Evolutionary conservation across 768 basidiomycete genomes (phyloP).

Genomic region (Collybia sp.): DNA sequence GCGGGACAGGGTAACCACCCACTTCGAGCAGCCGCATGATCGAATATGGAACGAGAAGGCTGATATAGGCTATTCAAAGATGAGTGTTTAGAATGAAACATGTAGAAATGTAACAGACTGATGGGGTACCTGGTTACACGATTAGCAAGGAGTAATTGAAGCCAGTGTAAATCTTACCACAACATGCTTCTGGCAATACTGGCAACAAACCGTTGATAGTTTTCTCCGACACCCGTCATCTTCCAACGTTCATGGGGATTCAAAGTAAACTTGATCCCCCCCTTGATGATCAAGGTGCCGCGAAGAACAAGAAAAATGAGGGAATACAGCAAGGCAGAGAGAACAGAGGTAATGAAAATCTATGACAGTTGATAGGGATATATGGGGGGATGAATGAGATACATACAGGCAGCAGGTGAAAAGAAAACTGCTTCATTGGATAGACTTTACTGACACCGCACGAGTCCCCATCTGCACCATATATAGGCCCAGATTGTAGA

Average conservation of each 20-base stretch:
- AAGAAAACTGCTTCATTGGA: constrained; percentile 38
- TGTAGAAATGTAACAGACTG: constrained; percentile 29
- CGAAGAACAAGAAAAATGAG: constrained; percentile 56
- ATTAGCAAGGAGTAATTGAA: constrained; percentile 6
- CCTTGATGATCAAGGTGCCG: constrained; percentile 47
- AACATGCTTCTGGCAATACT: constrained; percentile 66
- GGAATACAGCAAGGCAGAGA: constrained; percentile 54
- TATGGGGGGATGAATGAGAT: neutral
- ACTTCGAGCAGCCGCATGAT: constrained; percentile 42
- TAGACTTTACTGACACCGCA: constrained; percentile 47
- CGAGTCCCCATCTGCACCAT: constrained; percentile 45
- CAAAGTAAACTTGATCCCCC: constrained; percentile 46
- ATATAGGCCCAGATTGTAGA: constrained; percentile 28
- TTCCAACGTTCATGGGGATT: constrained; percentile 43
- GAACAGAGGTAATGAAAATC: constrained; percentile 55
- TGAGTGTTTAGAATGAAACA: constrained; percentile 4
- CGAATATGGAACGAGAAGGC: constrained; percentile 54
- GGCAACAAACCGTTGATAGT: constrained; percentile 58
- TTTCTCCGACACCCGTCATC: constrained; percentile 26
- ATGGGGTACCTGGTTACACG: constrained; percentile 47
- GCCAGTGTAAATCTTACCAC: constrained; percentile 39
- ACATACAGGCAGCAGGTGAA: constrained; percentile 62
- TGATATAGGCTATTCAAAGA: constrained; percentile 45
- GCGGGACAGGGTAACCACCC: constrained; percentile 45
- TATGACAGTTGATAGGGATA: constrained; percentile 13